A percentile compares a stretch with the other conserved stretches of the same genome.
phyloP scores from a whole-genome alignment of 306 rosid genomes.

The Sechiopsis laciniata region DNA sequence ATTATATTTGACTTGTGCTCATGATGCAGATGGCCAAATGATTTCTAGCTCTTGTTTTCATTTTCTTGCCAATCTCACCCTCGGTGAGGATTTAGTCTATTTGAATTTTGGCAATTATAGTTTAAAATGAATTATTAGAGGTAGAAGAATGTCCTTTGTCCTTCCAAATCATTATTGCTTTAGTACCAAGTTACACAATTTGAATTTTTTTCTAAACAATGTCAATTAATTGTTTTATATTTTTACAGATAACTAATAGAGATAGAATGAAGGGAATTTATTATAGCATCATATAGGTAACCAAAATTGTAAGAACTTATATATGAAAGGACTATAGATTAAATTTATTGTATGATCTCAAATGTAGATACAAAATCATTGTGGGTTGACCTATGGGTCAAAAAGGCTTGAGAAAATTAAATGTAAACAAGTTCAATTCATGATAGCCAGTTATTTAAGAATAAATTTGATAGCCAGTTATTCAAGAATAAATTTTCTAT shows the following conservation, averaged over 20 bases:
- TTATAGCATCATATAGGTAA: neutral
- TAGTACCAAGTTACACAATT: neutral
- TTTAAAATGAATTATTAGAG: neutral
- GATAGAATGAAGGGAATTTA: neutral
- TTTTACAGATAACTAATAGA: neutral
- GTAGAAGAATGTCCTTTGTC: neutral
- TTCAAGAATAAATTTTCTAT: too few relatives aligned
- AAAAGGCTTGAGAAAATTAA: too few relatives aligned
- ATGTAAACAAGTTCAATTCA: too few relatives aligned
- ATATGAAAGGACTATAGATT: neutral
- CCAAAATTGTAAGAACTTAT: neutral
- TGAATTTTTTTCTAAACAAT: neutral
- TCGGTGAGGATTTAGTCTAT: neutral
- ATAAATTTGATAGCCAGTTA: too few relatives aligned
- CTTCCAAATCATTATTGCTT: neutral
- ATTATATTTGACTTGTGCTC: neutral
- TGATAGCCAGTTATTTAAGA: too few relatives aligned
- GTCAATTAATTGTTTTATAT: neutral
- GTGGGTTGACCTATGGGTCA: too few relatives aligned
- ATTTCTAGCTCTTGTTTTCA: neutral
- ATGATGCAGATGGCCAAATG: neutral
- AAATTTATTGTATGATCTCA: neutral
- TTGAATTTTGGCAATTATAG: neutral
- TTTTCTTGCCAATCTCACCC: neutral
- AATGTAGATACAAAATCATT: neutral